Base-by-base conservation (phyloP, 371 early-diverging fungal species). In the Mucor sp. region DNA sequence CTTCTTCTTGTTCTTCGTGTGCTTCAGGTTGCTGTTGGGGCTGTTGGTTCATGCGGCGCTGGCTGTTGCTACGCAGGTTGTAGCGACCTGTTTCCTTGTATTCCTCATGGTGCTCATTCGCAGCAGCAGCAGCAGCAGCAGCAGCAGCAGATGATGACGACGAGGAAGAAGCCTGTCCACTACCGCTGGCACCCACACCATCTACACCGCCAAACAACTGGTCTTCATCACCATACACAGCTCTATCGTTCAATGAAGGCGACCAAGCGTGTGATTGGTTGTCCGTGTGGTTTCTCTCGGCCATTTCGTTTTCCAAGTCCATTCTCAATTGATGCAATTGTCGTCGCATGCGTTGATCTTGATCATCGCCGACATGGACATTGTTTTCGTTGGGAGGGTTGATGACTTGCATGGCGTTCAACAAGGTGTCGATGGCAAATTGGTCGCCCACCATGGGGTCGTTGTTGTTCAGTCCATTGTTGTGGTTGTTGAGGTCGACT, bases 401-500 rank as follows among this genome's bases (percentile, higher is more conserved):
- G 1, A 74, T 39, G 1, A 65, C 67, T 21, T 69, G 72, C 69
- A 75, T 65, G 1, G 72, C 72, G 28, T 68, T 72, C 9, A 66
- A 47, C 32, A 75, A 55, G 27, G 72, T 72, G 48, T 75, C 72
- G 11, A 75, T 30, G 0, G 75, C 75, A 0, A 58, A 63, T 39
- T 72, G 75, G 37, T 75, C 69, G 39, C 72, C 66, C 6, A 67
- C 32, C 5, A 70, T 19, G 41, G 41, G 62, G 3, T 63, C 33
- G 11, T 63, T 48, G 30, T 32, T 53, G 30, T 32, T 53, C 23
- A 12, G 4, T 2, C 44, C 30, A 14, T 28, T 48, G 19, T 66
- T 50, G 17, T 65, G 53, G 12, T 50, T 15, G 17, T 65, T 53
- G 12, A 41, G 8, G 3, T 63, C 57, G 33, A 58, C 68, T 17